These are phyloP conservation scores for Septoria petroselini DNA, from an alignment of 2,329 filamentous ascomycete genomes.

Conservation along the genomic window DNA sequence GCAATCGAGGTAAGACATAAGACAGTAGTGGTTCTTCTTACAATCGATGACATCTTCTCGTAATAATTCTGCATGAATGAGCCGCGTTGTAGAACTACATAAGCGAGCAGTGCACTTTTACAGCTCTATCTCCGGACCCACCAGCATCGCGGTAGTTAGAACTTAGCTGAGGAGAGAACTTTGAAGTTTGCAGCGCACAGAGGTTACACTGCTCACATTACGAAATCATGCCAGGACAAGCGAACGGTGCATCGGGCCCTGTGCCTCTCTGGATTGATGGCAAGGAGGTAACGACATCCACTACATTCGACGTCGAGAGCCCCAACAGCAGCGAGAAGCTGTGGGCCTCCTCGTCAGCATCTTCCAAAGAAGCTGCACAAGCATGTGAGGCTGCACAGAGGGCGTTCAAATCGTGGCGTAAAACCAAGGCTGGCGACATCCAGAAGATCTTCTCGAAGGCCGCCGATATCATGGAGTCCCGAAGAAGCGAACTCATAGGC, in stretches of 20 bases:
- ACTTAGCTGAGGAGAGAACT: too few species aligned
- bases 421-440: conserved; percentile 57
- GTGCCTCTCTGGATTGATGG: conserved; percentile 50
- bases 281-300: conserved; percentile 47
- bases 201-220: background rate
- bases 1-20: background rate
- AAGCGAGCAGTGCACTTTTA: too few species aligned
- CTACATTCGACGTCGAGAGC: conserved; percentile 56
- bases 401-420: conserved; percentile 68
- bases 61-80: background rate
- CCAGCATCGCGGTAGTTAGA: too few species aligned
- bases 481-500: conserved; percentile 58
- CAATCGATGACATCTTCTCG: background rate
- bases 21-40: background rate
- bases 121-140: too few species aligned
- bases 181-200: too few species aligned
- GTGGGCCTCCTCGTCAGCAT: conserved; percentile 56
- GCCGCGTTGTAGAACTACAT: too few species aligned
- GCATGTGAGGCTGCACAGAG: conserved; percentile 61
- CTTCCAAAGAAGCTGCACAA: conserved; percentile 54
- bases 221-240: conserved; percentile 12
- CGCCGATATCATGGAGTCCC: conserved; percentile 60
- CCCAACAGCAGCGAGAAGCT: conserved; percentile 55
- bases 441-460: conserved; percentile 69
- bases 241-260: conserved; percentile 17